These are phyloP conservation scores for Fusarium sp. DNA, from an alignment of 2,329 filamentous ascomycete genomes.

Conservation along the genomic window DNA sequence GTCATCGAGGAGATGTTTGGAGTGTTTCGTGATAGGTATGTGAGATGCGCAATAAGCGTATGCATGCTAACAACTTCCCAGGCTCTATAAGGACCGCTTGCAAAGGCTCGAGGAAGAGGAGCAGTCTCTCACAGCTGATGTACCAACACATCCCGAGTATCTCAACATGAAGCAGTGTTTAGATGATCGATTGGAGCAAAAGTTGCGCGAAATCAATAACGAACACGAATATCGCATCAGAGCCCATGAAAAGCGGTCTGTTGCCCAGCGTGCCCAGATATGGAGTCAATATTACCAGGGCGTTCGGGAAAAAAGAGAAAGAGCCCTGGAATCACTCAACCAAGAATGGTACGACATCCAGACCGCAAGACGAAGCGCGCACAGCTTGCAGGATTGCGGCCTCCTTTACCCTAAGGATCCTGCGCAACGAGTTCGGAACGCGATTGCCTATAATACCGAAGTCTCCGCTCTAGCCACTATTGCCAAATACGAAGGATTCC, in stretches of 20 bases:
- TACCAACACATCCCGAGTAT: conserved; percentile 88
- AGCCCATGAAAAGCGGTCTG: conserved; percentile 78
- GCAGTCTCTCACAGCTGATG: conserved; percentile 68
- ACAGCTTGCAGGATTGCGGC: conserved; percentile 83
- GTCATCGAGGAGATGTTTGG: conserved; percentile 91
- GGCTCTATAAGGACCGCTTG: conserved; percentile 89
- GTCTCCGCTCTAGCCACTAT: conserved; percentile 91
- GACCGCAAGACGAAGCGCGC: conserved; percentile 84
- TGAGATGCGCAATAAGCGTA: conserved; percentile 14
- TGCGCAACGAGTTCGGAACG: conserved; percentile 83
- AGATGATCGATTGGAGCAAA: conserved; percentile 83
- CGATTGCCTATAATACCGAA: conserved; percentile 93
- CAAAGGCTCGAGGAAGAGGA: conserved; percentile 81
- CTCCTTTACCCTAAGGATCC: conserved; percentile 83
- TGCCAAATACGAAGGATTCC: conserved; percentile 96
- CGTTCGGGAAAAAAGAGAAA: conserved; percentile 84
- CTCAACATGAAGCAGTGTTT: conserved; percentile 90
- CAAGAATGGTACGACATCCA: conserved; percentile 95
- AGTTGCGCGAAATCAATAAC: conserved; percentile 79
- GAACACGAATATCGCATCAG: conserved; percentile 80
- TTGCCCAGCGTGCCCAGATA: conserved; percentile 86
- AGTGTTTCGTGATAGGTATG: conserved; percentile 82
- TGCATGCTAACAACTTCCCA: conserved; percentile 39
- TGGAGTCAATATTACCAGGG: conserved; percentile 93
- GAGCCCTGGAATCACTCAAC: conserved; percentile 82